Base-by-base conservation (phyloP, 805 yeast genomes). In the Pichia exigua region DNA sequence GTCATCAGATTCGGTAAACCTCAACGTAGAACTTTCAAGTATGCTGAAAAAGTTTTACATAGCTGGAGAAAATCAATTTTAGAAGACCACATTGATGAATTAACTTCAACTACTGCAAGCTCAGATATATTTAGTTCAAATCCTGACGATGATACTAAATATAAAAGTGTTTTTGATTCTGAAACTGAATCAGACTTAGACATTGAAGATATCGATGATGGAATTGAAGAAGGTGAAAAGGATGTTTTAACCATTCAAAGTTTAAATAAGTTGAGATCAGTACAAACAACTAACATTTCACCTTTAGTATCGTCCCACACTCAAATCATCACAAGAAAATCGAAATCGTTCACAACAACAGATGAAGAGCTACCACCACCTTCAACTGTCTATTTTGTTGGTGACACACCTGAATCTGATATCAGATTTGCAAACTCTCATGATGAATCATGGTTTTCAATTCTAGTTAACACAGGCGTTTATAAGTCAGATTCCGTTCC, bases 1-100 rank as follows among this genome's bases (percentile, higher is more conserved):
- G 91, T 86, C 45, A 86, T 85, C 48, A 74, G 95, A 63, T 89
- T 87, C 62, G 96, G 96, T 63, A 89, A 89, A 68, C 96, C 96
- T 1, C 94, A 89, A 65, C 75, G 83, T 59, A 91, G 91, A 47
- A 89, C 96, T 20, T 89, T 89, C 70, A 78, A 80, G 64, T 89
- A 80, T 62, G 95, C 96, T 51, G 83, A 83, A 64, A 85, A 85
- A 67, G 85, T 88, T 30, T 75, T 89, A 58, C 74, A 81, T 32
- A 72, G 72, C 49, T 88, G 96, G 96, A 78, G 95, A 69, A 78
- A 82, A 62, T 87, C 85, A 56, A 84, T 85, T 28, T 74, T 85
- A 63, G 87, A 84, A 53, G 86, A 82, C 58, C 87, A 86, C 64
- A 81, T 85, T 59, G 82, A 81, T 64, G 76, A 63, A 45, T 28